Conservation (phyloP, 441 rosid species). For the Bocquillonia castaneifolia region DNA sequence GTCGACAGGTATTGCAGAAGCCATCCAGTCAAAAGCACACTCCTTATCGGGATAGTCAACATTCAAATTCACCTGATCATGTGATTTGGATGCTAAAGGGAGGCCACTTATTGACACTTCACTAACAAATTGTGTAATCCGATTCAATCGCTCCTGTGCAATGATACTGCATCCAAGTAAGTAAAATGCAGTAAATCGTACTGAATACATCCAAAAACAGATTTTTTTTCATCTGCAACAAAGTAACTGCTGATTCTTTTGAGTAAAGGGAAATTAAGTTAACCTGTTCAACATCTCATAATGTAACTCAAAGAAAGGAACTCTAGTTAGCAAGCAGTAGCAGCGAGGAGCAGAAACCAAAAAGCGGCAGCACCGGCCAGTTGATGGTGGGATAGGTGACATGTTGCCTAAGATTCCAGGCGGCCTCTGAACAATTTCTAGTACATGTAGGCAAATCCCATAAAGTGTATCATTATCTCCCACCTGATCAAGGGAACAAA, state of each 20-base stretch:
- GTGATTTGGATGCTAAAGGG: constrained; percentile 39
- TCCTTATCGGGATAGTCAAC: constrained; percentile 38
- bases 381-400: constrained; percentile 47
- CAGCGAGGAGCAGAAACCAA: constrained; percentile 97
- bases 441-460: constrained; percentile 86
- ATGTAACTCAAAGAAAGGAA: constrained; percentile 94
- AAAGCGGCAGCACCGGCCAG: constrained; percentile 65
- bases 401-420: constrained; percentile 66
- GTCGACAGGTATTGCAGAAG: constrained; percentile 80
- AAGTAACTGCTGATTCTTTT: constrained; percentile 18
- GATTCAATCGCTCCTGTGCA: constrained; percentile 92
- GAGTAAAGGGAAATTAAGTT: constrained; percentile 22
- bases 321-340: constrained; percentile 86
- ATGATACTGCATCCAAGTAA: constrained; percentile 70
- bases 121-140: constrained; percentile 73
- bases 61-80: constrained; percentile 36
- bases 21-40: constrained; percentile 47
- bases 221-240: constrained; percentile 8
- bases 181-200: constrained; percentile 23
- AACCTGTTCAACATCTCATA: constrained; percentile 95
- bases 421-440: constrained; percentile 91
- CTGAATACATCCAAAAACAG: constrained; percentile 2
- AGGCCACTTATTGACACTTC: constrained; percentile 55
- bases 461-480: constrained; percentile 87
- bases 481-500: constrained; percentile 51